Evolutionary conservation across 225 moss, liverwort and hornwort species (phyloP), one percentile per base, ranked within the genome.

Genomic region (Ulota crispa): DNA sequence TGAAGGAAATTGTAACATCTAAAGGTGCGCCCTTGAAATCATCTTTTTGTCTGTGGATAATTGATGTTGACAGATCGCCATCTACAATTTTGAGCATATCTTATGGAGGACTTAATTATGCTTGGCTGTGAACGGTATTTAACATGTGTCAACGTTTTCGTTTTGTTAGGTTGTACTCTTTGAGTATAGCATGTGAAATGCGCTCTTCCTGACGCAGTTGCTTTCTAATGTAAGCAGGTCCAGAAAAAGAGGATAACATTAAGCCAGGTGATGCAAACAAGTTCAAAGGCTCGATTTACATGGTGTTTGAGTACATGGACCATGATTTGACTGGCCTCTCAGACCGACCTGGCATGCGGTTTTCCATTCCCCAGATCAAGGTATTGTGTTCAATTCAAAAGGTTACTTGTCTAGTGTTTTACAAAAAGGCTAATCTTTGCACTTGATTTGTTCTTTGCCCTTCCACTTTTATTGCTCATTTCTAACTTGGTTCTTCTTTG

Each of bases 301-400:
- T 97, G 91, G 96, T 97, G 54, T 97, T 97, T 77, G 96, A 97
- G 75, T 97, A 97, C 75, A 97, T 97, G 96, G 96, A 97, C 71
- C 96, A 97, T 74, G 96, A 97, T 72, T 84, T 97, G 47, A 95
- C 95, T 24, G 96, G 96, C 15, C 89, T 97, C 81, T 92, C 95
- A 54, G 96, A 95, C 83, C 93, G 95, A 78, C 96, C 95, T 76
- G 96, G 93, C 75, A 97, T 97, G 86, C 92, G 93, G 67, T 97
- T 97, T 84, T 92, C 92, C 34, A 92, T 97, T 32, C 88, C 96
- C 77, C 96, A 97, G 82, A 97, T 97, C 60, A 97, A 97, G 94
- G 96, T 93, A 77, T 34, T 54, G 20, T 26, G 41, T 4, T 53
- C 14, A 67, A 61, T 70, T 59, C 7, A 9, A 39, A 14, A n/a